Base-by-base conservation (phyloP, 345 rosid species). In the Brassica napus region DNA sequence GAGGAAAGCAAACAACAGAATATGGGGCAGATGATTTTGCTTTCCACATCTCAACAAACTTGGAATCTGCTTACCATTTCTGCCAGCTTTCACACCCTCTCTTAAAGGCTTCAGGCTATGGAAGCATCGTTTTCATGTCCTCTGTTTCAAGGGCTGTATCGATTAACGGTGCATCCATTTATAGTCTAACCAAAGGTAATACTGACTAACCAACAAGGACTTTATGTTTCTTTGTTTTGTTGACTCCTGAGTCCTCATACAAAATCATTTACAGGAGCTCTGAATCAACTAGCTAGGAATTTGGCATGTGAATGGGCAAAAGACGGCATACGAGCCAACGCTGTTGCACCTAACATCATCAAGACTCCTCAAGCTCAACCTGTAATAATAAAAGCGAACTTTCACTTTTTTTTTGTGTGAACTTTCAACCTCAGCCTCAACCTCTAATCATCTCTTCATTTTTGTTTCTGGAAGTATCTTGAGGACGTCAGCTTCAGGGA, bases 221-320 rank as follows among this genome's bases (percentile, higher is more conserved):
- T 39, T 8, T 39, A 8, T 39, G 10, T 39, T 39, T 39, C 47
- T 39, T 11, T 47, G 6, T 47, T 47, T 47, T 14, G 57, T 49
- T 49, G 57, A 44, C 52, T 44, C 52, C n/a, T 44, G 3, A 4
- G 5, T 14, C 15, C 6, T 12, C 14, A 14, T 14, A 47, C 5
- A 12, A 15, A 49, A n/a, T 67, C 35, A 3, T 57, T 58, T 4
- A 24, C 73, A 86, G 91, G 86, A 60, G 91, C 91, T 5, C 59
- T 86, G 68, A 82, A 82, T 52, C 92, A 86, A 65, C 79, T 89
- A 16, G 71, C 90, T 1, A 91, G 44, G 74, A 84, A 83, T 44
- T 79, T 87, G 78, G 89, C 92, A 18, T 91, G 92, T 57, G 94
- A 90, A 57, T 57, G 62, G 62, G 62, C 62, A 57, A 57, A 18